phyloP scores from a whole-genome alignment of 2,329 filamentous ascomycete species.

The Paraphaeosphaeria sporulosa region DNA sequence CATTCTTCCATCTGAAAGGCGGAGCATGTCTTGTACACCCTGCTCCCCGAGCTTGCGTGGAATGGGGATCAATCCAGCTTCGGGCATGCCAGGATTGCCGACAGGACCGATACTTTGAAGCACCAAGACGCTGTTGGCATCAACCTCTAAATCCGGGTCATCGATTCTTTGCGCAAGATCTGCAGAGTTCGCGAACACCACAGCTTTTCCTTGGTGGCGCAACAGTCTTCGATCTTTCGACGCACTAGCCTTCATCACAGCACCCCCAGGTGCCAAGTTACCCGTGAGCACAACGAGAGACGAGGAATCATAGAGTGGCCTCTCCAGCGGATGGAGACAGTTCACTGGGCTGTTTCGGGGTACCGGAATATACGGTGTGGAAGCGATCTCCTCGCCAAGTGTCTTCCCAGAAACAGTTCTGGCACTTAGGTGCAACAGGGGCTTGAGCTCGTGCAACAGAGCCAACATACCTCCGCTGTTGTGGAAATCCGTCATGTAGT shows the following conservation, averaged over 20 bases:
- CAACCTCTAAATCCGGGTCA: constrained; percentile 70
- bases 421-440: constrained; percentile 77
- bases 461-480: constrained; percentile 81
- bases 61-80: constrained; percentile 83
- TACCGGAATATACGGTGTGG: constrained; percentile 63
- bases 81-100: constrained; percentile 92
- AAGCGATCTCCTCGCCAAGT: constrained; percentile 76
- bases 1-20: constrained; percentile 64
- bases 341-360: constrained; percentile 16
- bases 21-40: constrained; percentile 62
- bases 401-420: constrained; percentile 82
- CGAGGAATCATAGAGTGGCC: constrained; percentile 82
- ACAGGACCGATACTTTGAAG: constrained; percentile 91
- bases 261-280: constrained; percentile 84
- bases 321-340: constrained; percentile 63
- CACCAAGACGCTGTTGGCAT: constrained; percentile 82
- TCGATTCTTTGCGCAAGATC: constrained; percentile 76
- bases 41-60: constrained; percentile 66
- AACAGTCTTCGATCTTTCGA: constrained; percentile 75
- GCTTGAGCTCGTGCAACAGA: constrained; percentile 82
- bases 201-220: constrained; percentile 78
- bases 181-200: constrained; percentile 83
- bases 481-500: constrained; percentile 88
- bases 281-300: constrained; percentile 86
- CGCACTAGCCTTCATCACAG: constrained; percentile 92